Percentiles rank a stretch among this genome's conserved stretches.
These are phyloP conservation scores for Insectozyma bohioensis DNA, from an alignment of 1,139 yeast genomes.

Conservation along the genomic window DNA sequence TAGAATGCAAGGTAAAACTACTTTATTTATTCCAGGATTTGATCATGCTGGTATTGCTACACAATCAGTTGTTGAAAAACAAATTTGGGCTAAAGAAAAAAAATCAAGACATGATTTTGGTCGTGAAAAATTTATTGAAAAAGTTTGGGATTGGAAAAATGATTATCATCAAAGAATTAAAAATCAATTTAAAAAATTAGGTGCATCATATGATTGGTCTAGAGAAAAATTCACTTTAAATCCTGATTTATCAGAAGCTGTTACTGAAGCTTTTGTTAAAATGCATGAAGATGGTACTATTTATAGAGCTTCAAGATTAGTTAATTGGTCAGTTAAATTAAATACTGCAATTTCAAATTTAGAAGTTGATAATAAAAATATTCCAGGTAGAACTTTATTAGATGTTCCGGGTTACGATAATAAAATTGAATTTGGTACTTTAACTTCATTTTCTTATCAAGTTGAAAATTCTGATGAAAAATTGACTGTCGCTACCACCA, in stretches of 20 bases:
- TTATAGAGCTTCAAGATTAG: slow-evolving; percentile 90
- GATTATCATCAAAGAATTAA: slow-evolving; percentile 86
- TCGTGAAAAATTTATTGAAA: slow-evolving; percentile 81
- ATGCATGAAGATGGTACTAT: slow-evolving; percentile 94
- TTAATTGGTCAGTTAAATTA: slow-evolving; percentile 94
- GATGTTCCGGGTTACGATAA: slow-evolving; percentile 89
- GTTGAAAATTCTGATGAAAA: slow-evolving; percentile 88
- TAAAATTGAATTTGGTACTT: slow-evolving; percentile 92
- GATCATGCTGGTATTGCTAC: slow-evolving; percentile 99
- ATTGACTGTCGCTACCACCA: slow-evolving; percentile 91
- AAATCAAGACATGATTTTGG: slow-evolving; percentile 94
- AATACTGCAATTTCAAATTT: slow-evolving; percentile 94
- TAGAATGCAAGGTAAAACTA: slow-evolving; percentile 97
- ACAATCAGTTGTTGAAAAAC: slow-evolving; percentile 97
- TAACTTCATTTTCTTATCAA: slow-evolving; percentile 90
- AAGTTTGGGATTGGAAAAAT: slow-evolving; percentile 99
- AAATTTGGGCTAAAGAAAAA: slow-evolving; percentile 83
- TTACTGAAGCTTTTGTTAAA: slow-evolving; percentile 86
- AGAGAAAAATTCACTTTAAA: slow-evolving; percentile 93
- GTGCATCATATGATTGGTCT: slow-evolving; percentile 96
- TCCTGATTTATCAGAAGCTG: slow-evolving; percentile 77
- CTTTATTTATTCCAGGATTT: slow-evolving; percentile 91
- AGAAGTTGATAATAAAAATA: slow-evolving; percentile 91
- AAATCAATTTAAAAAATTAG: slow-evolving; percentile 79
- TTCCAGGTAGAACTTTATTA: slow-evolving; percentile 77